These are phyloP conservation scores for Sporothrix pallida DNA, from an alignment of 2,329 filamentous ascomycete species.

Conservation along the genomic window DNA sequence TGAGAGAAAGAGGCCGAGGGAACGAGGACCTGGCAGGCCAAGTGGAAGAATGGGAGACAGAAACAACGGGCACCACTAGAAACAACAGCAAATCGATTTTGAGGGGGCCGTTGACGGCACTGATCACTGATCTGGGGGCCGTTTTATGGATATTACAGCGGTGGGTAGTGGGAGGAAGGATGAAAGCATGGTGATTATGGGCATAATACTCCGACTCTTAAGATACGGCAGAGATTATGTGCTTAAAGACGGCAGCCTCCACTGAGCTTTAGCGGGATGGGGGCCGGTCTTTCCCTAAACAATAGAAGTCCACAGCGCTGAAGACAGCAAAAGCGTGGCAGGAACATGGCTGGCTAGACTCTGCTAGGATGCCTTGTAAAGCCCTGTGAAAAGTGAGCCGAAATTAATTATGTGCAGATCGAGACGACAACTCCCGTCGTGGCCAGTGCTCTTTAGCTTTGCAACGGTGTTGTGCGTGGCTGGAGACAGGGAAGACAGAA, in stretches of 20 bases:
- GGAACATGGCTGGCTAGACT: background rate
- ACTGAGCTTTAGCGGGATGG: background rate
- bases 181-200: background rate
- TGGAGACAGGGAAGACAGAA: background rate
- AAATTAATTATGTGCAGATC: slow-evolving; percentile 6
- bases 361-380: no score
- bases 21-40: background rate
- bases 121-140: background rate
- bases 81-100: background rate
- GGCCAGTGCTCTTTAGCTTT: slow-evolving; percentile 14
- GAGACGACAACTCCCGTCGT: background rate
- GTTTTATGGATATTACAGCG: background rate
- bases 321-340: background rate
- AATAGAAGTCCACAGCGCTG: background rate
- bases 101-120: background rate
- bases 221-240: background rate
- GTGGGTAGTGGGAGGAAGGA: background rate
- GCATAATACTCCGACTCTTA: background rate
- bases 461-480: background rate
- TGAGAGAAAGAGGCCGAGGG: background rate
- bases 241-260: no score
- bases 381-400: background rate
- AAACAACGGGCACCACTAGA: background rate
- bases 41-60: background rate
- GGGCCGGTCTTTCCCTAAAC: background rate